phyloP scores from a whole-genome alignment of 345 rosid species.

The Passiflora organensis region DNA sequence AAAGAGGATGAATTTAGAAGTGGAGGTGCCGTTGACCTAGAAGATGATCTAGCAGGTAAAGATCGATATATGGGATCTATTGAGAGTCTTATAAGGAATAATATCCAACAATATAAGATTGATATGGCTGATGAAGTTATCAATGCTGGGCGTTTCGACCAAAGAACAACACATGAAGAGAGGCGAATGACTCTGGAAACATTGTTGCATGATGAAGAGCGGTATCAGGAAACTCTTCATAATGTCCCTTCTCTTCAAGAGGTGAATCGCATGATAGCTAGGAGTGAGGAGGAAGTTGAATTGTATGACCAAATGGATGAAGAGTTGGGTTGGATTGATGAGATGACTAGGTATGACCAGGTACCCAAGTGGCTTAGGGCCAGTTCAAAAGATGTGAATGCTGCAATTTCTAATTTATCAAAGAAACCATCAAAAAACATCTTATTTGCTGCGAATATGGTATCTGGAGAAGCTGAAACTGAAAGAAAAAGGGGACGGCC shows the following conservation, averaged over 20 bases:
- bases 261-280: slow-evolving; percentile 96
- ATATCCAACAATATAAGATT: slow-evolving; percentile 98
- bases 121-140: slow-evolving; percentile 99
- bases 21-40: slow-evolving; percentile 75
- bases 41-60: slow-evolving; percentile 97
- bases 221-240: slow-evolving; percentile 97
- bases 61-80: slow-evolving; percentile 97
- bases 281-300: slow-evolving; percentile 93
- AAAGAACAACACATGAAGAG: slow-evolving; percentile 99
- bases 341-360: slow-evolving; percentile 87
- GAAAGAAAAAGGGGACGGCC: slow-evolving; percentile 90
- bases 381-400: slow-evolving; percentile 72
- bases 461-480: slow-evolving; percentile 50
- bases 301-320: slow-evolving; percentile 99
- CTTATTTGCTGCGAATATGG: slow-evolving; percentile 45
- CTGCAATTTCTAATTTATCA: slow-evolving; percentile 61
- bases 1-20: slow-evolving; percentile 92
- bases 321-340: slow-evolving; percentile 87
- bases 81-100: slow-evolving; percentile 97
- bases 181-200: slow-evolving; percentile 97
- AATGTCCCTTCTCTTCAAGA: slow-evolving; percentile 94
- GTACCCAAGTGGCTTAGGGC: slow-evolving; percentile 99
- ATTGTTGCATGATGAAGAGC: slow-evolving; percentile 92
- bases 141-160: slow-evolving; percentile 99
- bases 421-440: slow-evolving; percentile 80